Evolutionary conservation across 208 protist genomes (phyloP).

Genomic region (Leishmania aethiopica): DNA sequence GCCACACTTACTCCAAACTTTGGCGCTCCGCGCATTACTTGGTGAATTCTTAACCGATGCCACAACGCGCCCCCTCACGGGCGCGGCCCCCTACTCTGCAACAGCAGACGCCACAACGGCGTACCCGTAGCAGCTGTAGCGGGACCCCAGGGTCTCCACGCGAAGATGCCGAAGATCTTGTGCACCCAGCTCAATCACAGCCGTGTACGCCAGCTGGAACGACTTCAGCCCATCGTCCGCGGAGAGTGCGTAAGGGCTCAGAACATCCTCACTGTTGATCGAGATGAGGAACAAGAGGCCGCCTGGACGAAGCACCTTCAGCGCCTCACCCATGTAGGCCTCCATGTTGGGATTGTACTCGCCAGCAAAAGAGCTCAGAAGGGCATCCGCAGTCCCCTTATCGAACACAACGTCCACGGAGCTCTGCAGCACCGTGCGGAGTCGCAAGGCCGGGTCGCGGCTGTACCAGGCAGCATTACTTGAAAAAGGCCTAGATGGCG

Average conservation of each 20-base stretch:
- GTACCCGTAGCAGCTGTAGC: slow-evolving; percentile 54
- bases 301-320: slow-evolving; percentile 39
- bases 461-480: slow-evolving; percentile 16
- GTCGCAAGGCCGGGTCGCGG: not conserved
- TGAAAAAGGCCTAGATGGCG: not conserved
- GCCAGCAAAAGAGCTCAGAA: slow-evolving; percentile 61
- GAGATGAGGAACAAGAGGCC: slow-evolving; percentile 59
- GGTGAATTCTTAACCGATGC: not conserved
- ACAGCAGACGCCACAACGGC: slow-evolving; percentile 17
- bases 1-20: not conserved
- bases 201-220: slow-evolving; percentile 30
- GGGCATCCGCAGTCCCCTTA: slow-evolving; percentile 67
- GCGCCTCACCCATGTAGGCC: slow-evolving; percentile 38
- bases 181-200: slow-evolving; percentile 32
- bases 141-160: slow-evolving; percentile 59
- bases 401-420: slow-evolving; percentile 60
- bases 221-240: slow-evolving; percentile 24
- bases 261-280: slow-evolving; percentile 58
- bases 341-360: slow-evolving; percentile 63
- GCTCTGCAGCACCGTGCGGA: slow-evolving; percentile 11
- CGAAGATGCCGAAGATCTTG: slow-evolving; percentile 27
- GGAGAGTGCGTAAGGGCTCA: slow-evolving; percentile 51
- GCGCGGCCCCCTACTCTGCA: not conserved
- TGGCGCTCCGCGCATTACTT: not conserved
- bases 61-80: not conserved